These are phyloP conservation scores for Panicum hallii DNA, from an alignment of 202 grass and related monocot species.

Conservation along the genomic window DNA sequence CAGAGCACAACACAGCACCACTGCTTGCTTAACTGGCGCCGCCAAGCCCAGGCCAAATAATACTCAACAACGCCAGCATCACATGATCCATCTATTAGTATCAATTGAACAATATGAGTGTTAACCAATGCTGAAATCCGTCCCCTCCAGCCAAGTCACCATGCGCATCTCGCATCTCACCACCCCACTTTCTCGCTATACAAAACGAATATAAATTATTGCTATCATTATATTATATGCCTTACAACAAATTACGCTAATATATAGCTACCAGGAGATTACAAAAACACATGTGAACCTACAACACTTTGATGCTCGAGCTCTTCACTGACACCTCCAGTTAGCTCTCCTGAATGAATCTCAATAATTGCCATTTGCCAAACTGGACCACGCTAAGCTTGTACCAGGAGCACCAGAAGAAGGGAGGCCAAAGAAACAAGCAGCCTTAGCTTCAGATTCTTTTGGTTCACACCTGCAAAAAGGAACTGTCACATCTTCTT, in stretches of 20 bases:
- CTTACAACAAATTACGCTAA: constrained; percentile 65
- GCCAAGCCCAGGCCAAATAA: not conserved
- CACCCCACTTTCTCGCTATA: constrained; percentile 62
- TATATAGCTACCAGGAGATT: constrained; percentile 40
- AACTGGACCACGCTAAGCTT: constrained; percentile 46
- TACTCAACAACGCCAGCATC: not conserved
- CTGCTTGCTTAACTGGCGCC: not conserved
- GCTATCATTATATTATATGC: constrained; percentile 61
- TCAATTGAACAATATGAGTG: constrained; percentile 4
- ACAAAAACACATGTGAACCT: constrained; percentile 47
- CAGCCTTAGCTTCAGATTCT: constrained; percentile 49
- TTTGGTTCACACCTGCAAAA: constrained; percentile 59
- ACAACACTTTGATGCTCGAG: constrained; percentile 46
- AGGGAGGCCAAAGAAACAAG: constrained; percentile 43
- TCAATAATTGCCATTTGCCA: constrained; percentile 37
- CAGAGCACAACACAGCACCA: not conserved
- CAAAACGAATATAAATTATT: constrained; percentile 64
- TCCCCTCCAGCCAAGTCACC: constrained; percentile 3
- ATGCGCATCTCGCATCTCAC: constrained; percentile 17
- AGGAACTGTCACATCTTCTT: not conserved
- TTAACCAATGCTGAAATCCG: not conserved
- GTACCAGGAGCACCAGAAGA: constrained; percentile 49
- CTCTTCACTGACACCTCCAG: constrained; percentile 12
- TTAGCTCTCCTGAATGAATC: constrained; percentile 48
- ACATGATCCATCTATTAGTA: not conserved